Evolutionary conservation across 2,329 filamentous ascomycete species (phyloP).

Genomic region (Microascus cirrosus): DNA sequence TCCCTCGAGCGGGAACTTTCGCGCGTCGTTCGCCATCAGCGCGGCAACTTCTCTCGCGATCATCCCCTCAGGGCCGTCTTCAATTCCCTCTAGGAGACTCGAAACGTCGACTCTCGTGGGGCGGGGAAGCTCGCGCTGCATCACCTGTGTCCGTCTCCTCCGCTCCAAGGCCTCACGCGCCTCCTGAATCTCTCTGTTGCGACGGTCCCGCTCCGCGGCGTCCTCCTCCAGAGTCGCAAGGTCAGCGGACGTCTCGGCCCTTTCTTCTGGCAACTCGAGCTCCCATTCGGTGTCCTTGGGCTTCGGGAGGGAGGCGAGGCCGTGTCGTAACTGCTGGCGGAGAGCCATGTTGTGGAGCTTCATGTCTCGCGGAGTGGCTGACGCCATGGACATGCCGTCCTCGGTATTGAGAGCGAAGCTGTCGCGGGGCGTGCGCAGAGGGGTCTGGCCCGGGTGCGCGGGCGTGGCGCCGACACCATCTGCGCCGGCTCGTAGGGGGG

Average conservation of each 20-base stretch:
- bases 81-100: slow-evolving; percentile 37
- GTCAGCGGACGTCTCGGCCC: slow-evolving; percentile 30
- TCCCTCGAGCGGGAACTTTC: slow-evolving; percentile 60
- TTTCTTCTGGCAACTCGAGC: slow-evolving; percentile 79
- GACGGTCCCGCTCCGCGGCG: slow-evolving; percentile 64
- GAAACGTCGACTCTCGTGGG: slow-evolving; percentile 63
- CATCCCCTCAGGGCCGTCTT: slow-evolving; percentile 52
- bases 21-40: slow-evolving; percentile 73
- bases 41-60: slow-evolving; percentile 69
- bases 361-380: slow-evolving; percentile 67
- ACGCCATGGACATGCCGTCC: slow-evolving; percentile 55
- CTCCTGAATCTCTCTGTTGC: slow-evolving; percentile 63
- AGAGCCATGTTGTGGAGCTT: slow-evolving; percentile 58
- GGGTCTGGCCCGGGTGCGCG: slow-evolving; percentile 63
- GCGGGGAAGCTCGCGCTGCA: slow-evolving; percentile 73
- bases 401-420: slow-evolving; percentile 72
- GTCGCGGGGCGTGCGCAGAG: slow-evolving; percentile 78
- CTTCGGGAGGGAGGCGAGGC: slow-evolving; percentile 75
- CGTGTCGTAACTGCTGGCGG: slow-evolving; percentile 56
- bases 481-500: slow-evolving; percentile 59
- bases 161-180: slow-evolving; percentile 69
- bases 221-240: slow-evolving; percentile 39
- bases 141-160: slow-evolving; percentile 77
- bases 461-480: slow-evolving; percentile 60
- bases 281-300: slow-evolving; percentile 94